Conservation (phyloP, 2,329 filamentous ascomycete species). For the Ophiocordyceps unilateralis region DNA sequence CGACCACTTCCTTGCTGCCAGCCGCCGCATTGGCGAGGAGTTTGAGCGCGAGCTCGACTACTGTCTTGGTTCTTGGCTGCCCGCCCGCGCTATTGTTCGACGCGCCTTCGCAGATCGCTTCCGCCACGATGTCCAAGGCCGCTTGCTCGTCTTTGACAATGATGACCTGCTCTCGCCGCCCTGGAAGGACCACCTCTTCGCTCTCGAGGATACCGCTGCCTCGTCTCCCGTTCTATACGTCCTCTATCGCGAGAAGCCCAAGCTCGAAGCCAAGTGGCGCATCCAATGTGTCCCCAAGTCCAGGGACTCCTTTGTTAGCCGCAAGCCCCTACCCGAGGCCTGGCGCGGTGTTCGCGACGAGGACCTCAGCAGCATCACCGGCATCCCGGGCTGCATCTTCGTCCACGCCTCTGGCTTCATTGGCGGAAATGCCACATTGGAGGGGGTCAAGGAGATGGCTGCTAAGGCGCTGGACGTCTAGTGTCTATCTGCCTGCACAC, state of each 20-base stretch:
- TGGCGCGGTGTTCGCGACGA: slow-evolving; percentile 88
- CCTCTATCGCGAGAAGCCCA: slow-evolving; percentile 71
- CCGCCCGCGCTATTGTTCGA: slow-evolving; percentile 64
- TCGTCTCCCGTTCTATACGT: slow-evolving; percentile 58
- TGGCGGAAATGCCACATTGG: slow-evolving; percentile 81
- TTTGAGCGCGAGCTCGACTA: slow-evolving; percentile 70
- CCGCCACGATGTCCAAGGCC: slow-evolving; percentile 54
- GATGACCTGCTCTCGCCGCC: slow-evolving; percentile 50
- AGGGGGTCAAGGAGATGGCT: slow-evolving; percentile 77
- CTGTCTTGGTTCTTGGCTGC: slow-evolving; percentile 65
- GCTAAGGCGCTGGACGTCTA: slow-evolving; percentile 45
- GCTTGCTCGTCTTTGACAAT: slow-evolving; percentile 62
- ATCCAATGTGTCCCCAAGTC: slow-evolving; percentile 80
- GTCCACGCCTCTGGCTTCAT: slow-evolving; percentile 93
- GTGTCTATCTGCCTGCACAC: too few species aligned
- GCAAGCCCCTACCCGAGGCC: slow-evolving; percentile 75
- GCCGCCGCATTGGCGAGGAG: slow-evolving; percentile 70
- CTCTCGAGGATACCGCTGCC: slow-evolving; percentile 51
- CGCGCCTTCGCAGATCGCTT: slow-evolving; percentile 54
- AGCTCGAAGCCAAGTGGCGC: slow-evolving; percentile 70
- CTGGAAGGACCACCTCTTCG: slow-evolving; percentile 94
- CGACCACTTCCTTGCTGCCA: slow-evolving; percentile 59
- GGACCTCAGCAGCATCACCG: slow-evolving; percentile 56
- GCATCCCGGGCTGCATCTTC: slow-evolving; percentile 65
- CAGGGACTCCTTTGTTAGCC: slow-evolving; percentile 76